Conservation (phyloP, 2,329 filamentous ascomycete species). For the Aspergillaceae sp. region DNA sequence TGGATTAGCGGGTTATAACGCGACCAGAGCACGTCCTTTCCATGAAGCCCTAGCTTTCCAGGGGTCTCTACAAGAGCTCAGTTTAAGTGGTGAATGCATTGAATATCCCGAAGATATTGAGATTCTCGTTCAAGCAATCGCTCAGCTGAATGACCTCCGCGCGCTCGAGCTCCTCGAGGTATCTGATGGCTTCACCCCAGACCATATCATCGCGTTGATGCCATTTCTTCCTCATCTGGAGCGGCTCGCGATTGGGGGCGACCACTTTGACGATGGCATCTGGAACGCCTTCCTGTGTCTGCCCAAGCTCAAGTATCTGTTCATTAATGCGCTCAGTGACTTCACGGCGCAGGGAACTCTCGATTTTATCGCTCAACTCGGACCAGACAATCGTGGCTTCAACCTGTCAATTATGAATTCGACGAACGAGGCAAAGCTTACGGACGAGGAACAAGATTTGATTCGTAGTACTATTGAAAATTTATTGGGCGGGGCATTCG, state of each 20-base stretch:
- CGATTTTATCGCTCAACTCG: constrained; percentile 21
- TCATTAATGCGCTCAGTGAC: constrained; percentile 24
- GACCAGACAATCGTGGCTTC: constrained; percentile 22
- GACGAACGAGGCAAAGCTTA: constrained; percentile 12
- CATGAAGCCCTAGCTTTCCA: constrained; percentile 22
- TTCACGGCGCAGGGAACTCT: constrained; percentile 24
- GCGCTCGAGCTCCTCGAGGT: constrained; percentile 27
- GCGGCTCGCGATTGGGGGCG: constrained; percentile 25
- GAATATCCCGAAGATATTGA: constrained; percentile 18
- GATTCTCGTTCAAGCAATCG: constrained; percentile 22
- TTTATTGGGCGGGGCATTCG: constrained; percentile 16
- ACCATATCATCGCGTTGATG: constrained; percentile 21
- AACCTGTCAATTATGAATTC: constrained; percentile 21
- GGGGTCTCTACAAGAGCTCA: constrained; percentile 18
- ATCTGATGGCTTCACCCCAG: constrained; percentile 23
- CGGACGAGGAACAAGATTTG: constrained; percentile 18
- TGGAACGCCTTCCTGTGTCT: constrained; percentile 18
- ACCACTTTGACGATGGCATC: constrained; percentile 20
- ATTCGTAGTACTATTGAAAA: constrained; percentile 19
- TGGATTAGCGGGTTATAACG: constrained; percentile 21
- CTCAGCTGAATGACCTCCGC: constrained; percentile 19
- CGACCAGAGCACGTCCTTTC: constrained; percentile 15
- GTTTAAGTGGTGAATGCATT: constrained; percentile 22
- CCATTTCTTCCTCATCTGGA: constrained; percentile 23
- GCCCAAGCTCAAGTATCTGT: constrained; percentile 20